Evolutionary conservation across 345 rosid species (phyloP).

Genomic region (Microthlaspi erraticum): DNA sequence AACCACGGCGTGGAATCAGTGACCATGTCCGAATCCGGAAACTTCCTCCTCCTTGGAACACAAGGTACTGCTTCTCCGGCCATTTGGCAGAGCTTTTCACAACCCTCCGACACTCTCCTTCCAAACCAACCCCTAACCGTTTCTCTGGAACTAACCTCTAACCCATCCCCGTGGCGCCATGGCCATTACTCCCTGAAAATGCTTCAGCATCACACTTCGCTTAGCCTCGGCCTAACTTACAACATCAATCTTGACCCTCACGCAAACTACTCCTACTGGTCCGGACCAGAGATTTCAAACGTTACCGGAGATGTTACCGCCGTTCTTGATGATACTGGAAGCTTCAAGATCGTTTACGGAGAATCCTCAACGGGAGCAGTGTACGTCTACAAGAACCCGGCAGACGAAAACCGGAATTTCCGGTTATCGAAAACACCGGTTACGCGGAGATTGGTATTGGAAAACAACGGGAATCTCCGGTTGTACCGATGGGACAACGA

Average conservation of each 20-base stretch:
- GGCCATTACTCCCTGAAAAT: constrained; percentile 81
- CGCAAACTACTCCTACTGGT: constrained; percentile 85
- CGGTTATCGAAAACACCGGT: constrained; percentile 40
- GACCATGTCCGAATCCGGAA: constrained; percentile 78
- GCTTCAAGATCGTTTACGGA: constrained; percentile 85
- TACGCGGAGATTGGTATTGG: constrained; percentile 67
- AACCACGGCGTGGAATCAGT: constrained; percentile 57
- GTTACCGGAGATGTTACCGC: constrained; percentile 84
- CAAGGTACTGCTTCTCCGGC: constrained; percentile 41
- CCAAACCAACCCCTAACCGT: constrained; percentile 84
- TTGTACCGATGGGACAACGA: constrained; percentile 85
- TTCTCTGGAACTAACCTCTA: constrained; percentile 68
- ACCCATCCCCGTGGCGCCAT: constrained; percentile 50
- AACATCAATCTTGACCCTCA: constrained; percentile 50
- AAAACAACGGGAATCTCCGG: constrained; percentile 76
- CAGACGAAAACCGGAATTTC: constrained; percentile 43
- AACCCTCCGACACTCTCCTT: constrained; percentile 85
- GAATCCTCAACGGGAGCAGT: constrained; percentile 76
- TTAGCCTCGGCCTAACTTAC: constrained; percentile 82
- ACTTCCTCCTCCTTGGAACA: constrained; percentile 60
- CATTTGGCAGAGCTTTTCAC: constrained; percentile 79
- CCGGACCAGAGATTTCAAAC: constrained; percentile 84
- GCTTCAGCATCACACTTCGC: constrained; percentile 83
- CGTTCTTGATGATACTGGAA: constrained; percentile 72
- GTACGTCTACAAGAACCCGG: constrained; percentile 75